phyloP scores from a whole-genome alignment of 495 filamentous ascomycete species.

The Penicillium fimorum region DNA sequence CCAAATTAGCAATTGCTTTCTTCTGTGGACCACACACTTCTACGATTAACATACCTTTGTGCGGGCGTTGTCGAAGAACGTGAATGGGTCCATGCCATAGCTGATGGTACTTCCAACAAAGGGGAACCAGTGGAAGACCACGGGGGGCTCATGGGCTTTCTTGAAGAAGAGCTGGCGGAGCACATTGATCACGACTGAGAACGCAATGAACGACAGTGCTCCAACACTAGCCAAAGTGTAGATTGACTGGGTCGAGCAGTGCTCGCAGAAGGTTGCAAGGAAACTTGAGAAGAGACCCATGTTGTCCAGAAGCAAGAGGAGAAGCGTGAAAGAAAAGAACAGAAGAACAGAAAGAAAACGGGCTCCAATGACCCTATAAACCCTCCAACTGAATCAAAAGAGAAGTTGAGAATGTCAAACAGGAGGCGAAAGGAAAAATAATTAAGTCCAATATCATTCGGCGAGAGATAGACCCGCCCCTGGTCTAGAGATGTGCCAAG shows the following conservation, averaged over 20 bases:
- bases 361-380: background rate
- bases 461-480: conserved; percentile 22
- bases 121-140: conserved; percentile 67
- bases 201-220: conserved; percentile 32
- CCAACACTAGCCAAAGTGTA: conserved; percentile 30
- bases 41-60: conserved; percentile 44
- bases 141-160: conserved; percentile 59
- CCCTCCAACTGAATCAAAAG: conserved; percentile 1
- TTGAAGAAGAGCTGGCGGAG: conserved; percentile 67
- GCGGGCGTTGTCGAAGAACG: conserved; percentile 56
- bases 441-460: conserved; percentile 31
- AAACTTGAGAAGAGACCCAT: conserved; percentile 44
- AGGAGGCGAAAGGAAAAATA: conserved; percentile 21
- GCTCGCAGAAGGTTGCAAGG: conserved; percentile 39
- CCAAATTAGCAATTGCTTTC: conserved; percentile 15
- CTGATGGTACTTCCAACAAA: conserved; percentile 61
- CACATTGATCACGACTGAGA: conserved; percentile 58
- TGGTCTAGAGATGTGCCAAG: conserved; percentile 3
- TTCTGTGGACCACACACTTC: background rate
- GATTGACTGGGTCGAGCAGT: conserved; percentile 39
- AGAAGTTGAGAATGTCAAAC: conserved; percentile 15
- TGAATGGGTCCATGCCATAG: conserved; percentile 64
- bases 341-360: conserved; percentile 4
- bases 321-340: conserved; percentile 1
- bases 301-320: conserved; percentile 6